A percentile compares a stretch with the other conserved stretches of the same genome.
These are phyloP conservation scores for Xylariaceae sp. DNA, from an alignment of 2,329 filamentous ascomycete species.

Conservation along the genomic window DNA sequence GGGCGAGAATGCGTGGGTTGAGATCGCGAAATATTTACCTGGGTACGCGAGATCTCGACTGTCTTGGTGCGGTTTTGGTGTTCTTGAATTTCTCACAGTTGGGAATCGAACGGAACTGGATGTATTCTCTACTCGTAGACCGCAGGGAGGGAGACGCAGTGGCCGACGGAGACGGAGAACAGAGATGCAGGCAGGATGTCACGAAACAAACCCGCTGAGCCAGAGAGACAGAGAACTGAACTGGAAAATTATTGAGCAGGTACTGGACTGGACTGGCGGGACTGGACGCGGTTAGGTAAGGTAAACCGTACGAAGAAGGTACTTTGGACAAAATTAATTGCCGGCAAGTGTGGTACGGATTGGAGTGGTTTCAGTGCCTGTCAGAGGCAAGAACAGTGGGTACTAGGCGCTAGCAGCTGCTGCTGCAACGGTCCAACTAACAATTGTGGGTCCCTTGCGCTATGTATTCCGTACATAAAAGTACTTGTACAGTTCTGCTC, in stretches of 20 bases:
- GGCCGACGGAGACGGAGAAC: background rate
- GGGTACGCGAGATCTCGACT: background rate
- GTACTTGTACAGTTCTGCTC: no score
- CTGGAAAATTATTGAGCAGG: conserved; percentile 2
- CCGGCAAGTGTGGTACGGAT: conserved; percentile 12
- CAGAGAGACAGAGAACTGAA: conserved; percentile 4
- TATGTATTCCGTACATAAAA: no score
- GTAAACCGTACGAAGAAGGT: background rate
- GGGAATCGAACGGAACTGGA: conserved; percentile 3
- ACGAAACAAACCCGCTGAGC: conserved; percentile 8
- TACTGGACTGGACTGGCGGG: no score
- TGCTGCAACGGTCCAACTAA: no score
- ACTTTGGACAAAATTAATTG: conserved; percentile 11
- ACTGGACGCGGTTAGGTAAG: background rate
- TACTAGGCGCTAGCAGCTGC: background rate
- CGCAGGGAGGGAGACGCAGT: conserved; percentile 11
- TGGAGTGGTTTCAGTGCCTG: background rate
- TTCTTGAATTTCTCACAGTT: background rate
- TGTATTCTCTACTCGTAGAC: background rate
- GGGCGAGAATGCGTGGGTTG: background rate
- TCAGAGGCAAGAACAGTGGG: background rate
- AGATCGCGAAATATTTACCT: background rate
- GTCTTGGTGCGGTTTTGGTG: background rate
- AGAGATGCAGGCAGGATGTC: conserved; percentile 12
- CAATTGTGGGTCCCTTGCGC: no score